Base-by-base conservation (phyloP, 768 basidiomycete species). In the Tulasnella sp. region DNA sequence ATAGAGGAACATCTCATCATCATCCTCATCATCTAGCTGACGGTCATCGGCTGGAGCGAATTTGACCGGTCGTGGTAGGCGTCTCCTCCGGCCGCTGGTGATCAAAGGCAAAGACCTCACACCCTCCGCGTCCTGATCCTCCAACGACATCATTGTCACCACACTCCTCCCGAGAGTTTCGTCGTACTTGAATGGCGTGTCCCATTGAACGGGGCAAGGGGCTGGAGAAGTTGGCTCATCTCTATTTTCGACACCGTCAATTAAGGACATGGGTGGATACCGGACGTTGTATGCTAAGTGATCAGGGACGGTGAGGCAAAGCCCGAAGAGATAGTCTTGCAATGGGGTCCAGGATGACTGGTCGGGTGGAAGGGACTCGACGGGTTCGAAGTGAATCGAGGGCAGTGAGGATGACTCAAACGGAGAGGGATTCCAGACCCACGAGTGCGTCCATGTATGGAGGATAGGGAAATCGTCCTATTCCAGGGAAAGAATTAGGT, bases 371-470 rank as follows among this genome's bases (percentile, higher is more conserved):
- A 38, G 54, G 24, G 54, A 56, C 34, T 56, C 54, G 54, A 56
- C 54, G 27, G 10, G 41, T n/a, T 56, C 30, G 54, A 56, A 56
- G 34, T 41, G 54, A 7, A 56, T 56, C 21, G 41, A 38, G 23
- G 54, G 54, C 19, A 56, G 34, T 32, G 30, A 27, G 30, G 54
- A 9, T 21, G 54, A 27, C 38, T 21, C 4, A 23, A 21, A 26
- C 21, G 54, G 41, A 24, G 54, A 17, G 1, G 54, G 54, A 5
- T 26, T 56, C 54, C 54, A 56, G 54, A 56, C 42, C 54, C 54
- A 56, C 26, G 54, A 56, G 54, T 56, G 54, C n/a, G 30, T 26
- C 54, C 54, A 56, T n/a, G 54, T 43, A 41, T 56, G 54, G 54
- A 56, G 54, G 34, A 42, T 27, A 24, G 54, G 54, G 43, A 56